A percentile compares a stretch with the other conserved stretches of the same genome.
Evolutionary conservation across 306 rosid genomes (phyloP).

Genomic region (Geum urbanum): DNA sequence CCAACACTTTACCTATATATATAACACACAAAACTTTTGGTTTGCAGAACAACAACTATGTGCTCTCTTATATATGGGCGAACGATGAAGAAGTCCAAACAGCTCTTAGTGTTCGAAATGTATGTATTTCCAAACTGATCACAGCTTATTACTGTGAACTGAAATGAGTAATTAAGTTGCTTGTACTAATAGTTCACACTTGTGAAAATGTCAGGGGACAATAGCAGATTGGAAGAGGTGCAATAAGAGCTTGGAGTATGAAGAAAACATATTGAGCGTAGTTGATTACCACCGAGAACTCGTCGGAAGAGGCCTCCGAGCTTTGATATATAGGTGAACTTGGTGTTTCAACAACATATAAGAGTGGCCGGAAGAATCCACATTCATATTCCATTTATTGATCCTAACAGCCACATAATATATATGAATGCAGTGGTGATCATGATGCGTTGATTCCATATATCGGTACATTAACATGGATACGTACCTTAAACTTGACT

Average conservation of each 20-base stretch:
- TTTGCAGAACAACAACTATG: constrained; percentile 16
- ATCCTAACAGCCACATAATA: too few species aligned
- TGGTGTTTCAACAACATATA: not conserved
- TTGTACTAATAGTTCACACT: not conserved
- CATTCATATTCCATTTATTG: too few species aligned
- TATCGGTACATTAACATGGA: too few species aligned
- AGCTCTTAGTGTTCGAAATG: constrained; percentile 19
- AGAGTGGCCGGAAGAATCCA: too few species aligned
- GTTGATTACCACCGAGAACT: constrained; percentile 13
- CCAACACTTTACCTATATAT: not conserved
- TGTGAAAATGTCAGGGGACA: constrained; percentile 14
- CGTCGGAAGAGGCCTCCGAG: constrained; percentile 14
- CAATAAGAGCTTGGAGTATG: constrained; percentile 24
- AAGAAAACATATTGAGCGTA: not conserved
- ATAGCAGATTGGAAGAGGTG: constrained; percentile 27
- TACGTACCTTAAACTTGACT: too few species aligned
- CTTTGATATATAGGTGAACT: constrained; percentile 20
- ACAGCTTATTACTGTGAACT: too few species aligned
- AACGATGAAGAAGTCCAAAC: constrained; percentile 16
- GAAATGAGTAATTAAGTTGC: too few species aligned
- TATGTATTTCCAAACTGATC: not conserved
- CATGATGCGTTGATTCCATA: too few species aligned
- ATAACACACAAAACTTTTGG: not conserved
- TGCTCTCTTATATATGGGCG: constrained; percentile 24
- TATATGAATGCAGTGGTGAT: too few species aligned